Base-by-base conservation (phyloP, 106 monocot genomes). In the Gastrodia elata region DNA sequence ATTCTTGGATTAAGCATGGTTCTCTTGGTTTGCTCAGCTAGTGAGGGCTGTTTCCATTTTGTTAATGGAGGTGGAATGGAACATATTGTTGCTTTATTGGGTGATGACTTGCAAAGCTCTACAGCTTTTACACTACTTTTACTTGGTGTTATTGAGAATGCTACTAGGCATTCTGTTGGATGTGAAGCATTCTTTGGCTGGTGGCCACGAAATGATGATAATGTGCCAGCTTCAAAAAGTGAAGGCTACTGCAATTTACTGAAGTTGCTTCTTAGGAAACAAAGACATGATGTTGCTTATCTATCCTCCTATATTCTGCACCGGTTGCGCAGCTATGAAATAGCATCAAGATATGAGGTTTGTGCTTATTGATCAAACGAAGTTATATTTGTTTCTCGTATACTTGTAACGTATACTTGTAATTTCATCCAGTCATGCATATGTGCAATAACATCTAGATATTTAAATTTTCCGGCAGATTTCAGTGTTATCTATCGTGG, bases 121-220 rank as follows among this genome's bases (percentile, higher is more conserved):
- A 68, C 87, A 38, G 84, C 82, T 57, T 73, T 69, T 34, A 68
- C 80, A 18, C 57, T 98, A 44, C 65, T 98, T 35, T 59, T 93
- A 64, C 86, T 98, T 72, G 82, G 78, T 58, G 70, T 85, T 80
- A 37, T 93, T 81, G 97, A 98, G 48, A 76, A 75, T 84, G 97
- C 86, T 71, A 93, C 97, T 68, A 68, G 88, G 20, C 82, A 98
- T 88, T 77, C 80, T 7, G 81, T 93, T 76, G 97, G 97, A 61
- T 98, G 97, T 82, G 97, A 98, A 85, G 90, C 85, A 39, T 93
- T 93, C 83, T 73, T 98, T 69, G 97, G 97, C 41, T 90, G 97
- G 93, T 91, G 89, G 90, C 90, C 92, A 68, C 83, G 90, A 65
- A 78, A 76, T 74, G 88, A 87, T 83, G 75, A 78, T 52, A 78